phyloP scores from a whole-genome alignment of 2,329 filamentous ascomycete genomes.

The Fusarium austroafricanum region DNA sequence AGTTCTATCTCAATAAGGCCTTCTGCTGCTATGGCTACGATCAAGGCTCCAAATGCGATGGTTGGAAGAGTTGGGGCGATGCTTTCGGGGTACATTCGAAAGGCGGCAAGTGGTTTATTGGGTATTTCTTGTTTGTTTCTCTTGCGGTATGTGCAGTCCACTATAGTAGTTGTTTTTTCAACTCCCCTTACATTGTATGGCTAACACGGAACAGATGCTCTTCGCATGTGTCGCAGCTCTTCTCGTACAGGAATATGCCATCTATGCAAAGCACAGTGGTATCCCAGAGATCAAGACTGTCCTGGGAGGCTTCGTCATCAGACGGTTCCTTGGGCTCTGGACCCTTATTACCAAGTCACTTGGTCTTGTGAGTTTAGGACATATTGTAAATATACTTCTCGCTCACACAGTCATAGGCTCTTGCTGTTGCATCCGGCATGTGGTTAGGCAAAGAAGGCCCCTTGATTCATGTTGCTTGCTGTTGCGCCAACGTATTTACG shows the following conservation, averaged over 20 bases:
- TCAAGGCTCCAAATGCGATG: constrained; percentile 81
- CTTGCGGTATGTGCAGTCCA: constrained; percentile 72
- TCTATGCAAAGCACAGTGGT: constrained; percentile 92
- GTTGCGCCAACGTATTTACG: constrained; percentile 94
- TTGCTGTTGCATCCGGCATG: constrained; percentile 92
- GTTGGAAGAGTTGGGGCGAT: constrained; percentile 88
- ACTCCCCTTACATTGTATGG: too few relatives aligned
- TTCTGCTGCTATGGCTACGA: constrained; percentile 97
- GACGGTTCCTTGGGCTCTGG: constrained; percentile 86
- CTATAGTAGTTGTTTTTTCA: too few relatives aligned
- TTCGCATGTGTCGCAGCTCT: constrained; percentile 83
- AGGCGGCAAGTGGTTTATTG: constrained; percentile 81
- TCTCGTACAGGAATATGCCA: constrained; percentile 84
- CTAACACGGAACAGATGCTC: constrained; percentile 65
- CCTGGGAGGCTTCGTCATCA: constrained; percentile 92
- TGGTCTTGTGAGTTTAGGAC: constrained; percentile 72
- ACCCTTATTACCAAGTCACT: constrained; percentile 90
- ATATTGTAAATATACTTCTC: neutral
- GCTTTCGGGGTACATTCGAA: constrained; percentile 74
- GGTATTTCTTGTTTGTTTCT: constrained; percentile 88
- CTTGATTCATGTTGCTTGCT: constrained; percentile 95
- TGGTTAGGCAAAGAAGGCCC: constrained; percentile 98
- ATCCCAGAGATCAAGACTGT: constrained; percentile 99
- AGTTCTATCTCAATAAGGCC: constrained; percentile 88
- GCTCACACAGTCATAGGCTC: constrained; percentile 67